phyloP scores from a whole-genome alignment of 164 flowering plant species.

The Vitis cinerea region DNA sequence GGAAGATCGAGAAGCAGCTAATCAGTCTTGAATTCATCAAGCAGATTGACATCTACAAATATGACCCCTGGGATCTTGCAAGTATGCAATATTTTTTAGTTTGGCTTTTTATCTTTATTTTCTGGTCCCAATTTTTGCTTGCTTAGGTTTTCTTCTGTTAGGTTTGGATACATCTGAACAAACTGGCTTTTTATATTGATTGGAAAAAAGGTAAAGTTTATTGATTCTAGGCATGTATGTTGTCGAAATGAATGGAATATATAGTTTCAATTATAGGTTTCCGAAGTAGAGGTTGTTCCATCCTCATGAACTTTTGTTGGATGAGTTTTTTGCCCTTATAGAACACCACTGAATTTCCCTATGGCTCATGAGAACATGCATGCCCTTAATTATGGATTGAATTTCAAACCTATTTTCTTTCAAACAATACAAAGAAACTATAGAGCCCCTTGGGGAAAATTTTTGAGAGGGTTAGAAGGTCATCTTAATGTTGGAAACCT shows the following conservation, averaged over 20 bases:
- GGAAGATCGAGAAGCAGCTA: constrained; percentile 69
- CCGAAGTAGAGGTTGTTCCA: too few relatives aligned
- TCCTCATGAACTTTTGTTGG: too few relatives aligned
- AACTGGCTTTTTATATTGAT: too few relatives aligned
- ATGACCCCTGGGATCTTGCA: constrained; percentile 95
- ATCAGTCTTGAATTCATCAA: constrained; percentile 63
- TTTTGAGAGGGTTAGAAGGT: too few relatives aligned
- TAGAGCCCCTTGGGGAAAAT: too few relatives aligned
- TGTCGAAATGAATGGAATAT: too few relatives aligned
- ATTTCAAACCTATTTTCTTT: neutral
- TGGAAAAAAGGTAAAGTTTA: too few relatives aligned
- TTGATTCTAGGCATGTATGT: too few relatives aligned
- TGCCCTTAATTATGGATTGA: neutral
- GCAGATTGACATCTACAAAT: constrained; percentile 77
- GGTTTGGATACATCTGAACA: neutral
- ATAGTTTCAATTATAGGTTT: too few relatives aligned
- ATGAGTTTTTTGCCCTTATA: neutral
- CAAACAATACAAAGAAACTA: neutral
- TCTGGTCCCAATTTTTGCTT: neutral
- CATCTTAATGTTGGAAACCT: too few relatives aligned
- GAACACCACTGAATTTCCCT: neutral
- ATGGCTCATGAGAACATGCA: neutral
- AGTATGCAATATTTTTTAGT: constrained; percentile 42
- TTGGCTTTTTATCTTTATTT: neutral
- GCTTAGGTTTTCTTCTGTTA: neutral